Percentiles rank a stretch among this genome's conserved stretches.
Evolutionary conservation across 768 basidiomycete genomes (phyloP).

Genomic region (Boletus reticuloceps): DNA sequence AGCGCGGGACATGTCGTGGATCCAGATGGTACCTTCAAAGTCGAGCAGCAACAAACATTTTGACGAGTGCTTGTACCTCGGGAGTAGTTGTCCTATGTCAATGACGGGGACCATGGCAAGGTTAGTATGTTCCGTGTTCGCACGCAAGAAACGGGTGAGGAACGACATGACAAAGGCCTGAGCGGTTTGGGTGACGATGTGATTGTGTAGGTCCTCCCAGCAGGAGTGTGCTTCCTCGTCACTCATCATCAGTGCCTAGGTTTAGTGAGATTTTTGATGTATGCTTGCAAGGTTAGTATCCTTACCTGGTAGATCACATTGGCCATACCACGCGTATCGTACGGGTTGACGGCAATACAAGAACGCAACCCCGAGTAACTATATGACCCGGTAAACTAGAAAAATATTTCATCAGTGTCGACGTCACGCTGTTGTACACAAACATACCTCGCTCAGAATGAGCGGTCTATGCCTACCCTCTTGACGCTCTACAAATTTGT

Average conservation of each 20-base stretch:
- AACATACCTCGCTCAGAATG: slow-evolving; percentile 71
- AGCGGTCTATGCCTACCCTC: slow-evolving; percentile 65
- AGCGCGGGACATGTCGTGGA: slow-evolving; percentile 49
- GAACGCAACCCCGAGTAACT: slow-evolving; percentile 85
- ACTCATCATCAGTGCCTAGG: slow-evolving; percentile 68
- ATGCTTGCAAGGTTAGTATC: neutral
- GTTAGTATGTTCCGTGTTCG: slow-evolving; percentile 63
- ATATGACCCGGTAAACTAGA: slow-evolving; percentile 81
- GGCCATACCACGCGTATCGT: slow-evolving; percentile 82
- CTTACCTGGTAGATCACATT: slow-evolving; percentile 61
- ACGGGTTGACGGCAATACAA: slow-evolving; percentile 85
- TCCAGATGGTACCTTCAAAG: slow-evolving; percentile 80
- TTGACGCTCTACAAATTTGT: slow-evolving; percentile 87
- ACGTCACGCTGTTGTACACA: neutral
- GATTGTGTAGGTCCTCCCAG: slow-evolving; percentile 85
- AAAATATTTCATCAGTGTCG: neutral
- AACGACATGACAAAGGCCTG: slow-evolving; percentile 81
- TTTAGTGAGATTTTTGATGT: neutral
- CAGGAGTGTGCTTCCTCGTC: slow-evolving; percentile 69
- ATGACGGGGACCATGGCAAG: slow-evolving; percentile 37
- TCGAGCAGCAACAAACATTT: slow-evolving; percentile 71
- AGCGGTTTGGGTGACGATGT: slow-evolving; percentile 84
- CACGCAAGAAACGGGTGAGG: slow-evolving; percentile 70
- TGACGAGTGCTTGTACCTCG: slow-evolving; percentile 62
- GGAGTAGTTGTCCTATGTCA: slow-evolving; percentile 52